phyloP scores from a whole-genome alignment of 2,329 filamentous ascomycete genomes.

The Aspergillus caelatus region DNA sequence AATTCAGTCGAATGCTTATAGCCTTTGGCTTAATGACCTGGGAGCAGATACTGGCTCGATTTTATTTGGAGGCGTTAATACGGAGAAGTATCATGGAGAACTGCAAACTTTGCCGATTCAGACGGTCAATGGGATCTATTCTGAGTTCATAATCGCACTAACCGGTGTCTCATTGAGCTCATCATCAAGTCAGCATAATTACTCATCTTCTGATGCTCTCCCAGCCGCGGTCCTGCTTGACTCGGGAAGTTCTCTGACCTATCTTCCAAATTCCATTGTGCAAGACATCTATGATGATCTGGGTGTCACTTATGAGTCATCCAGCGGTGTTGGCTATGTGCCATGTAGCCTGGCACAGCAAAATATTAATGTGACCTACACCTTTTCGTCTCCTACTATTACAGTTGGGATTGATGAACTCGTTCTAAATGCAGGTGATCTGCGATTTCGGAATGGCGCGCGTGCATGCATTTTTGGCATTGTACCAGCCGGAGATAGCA shows the following conservation, averaged over 20 bases:
- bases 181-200: slow-evolving; percentile 22
- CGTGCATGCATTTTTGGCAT: slow-evolving; percentile 54
- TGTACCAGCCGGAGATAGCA: slow-evolving; percentile 49
- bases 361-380: slow-evolving; percentile 57
- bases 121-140: slow-evolving; percentile 52
- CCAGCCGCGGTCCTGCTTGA: slow-evolving; percentile 43
- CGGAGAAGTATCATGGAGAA: slow-evolving; percentile 62
- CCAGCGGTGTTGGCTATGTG: slow-evolving; percentile 56
- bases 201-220: slow-evolving; percentile 46
- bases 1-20: slow-evolving; percentile 70
- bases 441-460: slow-evolving; percentile 37
- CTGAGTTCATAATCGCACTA: slow-evolving; percentile 70
- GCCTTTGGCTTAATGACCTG: slow-evolving; percentile 75
- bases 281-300: slow-evolving; percentile 59
- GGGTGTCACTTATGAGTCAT: slow-evolving; percentile 61
- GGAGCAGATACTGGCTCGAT: slow-evolving; percentile 67
- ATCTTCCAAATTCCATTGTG: slow-evolving; percentile 39
- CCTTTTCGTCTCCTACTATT: slow-evolving; percentile 59
- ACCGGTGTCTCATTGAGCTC: slow-evolving; percentile 56
- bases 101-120: slow-evolving; percentile 71
- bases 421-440: slow-evolving; percentile 53
- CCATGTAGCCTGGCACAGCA: slow-evolving; percentile 56
- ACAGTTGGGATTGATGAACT: slow-evolving; percentile 59
- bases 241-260: slow-evolving; percentile 45
- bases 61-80: slow-evolving; percentile 75